Evolutionary conservation across 768 basidiomycete species (phyloP).

Genomic region (Sporobolomyces phaffii): DNA sequence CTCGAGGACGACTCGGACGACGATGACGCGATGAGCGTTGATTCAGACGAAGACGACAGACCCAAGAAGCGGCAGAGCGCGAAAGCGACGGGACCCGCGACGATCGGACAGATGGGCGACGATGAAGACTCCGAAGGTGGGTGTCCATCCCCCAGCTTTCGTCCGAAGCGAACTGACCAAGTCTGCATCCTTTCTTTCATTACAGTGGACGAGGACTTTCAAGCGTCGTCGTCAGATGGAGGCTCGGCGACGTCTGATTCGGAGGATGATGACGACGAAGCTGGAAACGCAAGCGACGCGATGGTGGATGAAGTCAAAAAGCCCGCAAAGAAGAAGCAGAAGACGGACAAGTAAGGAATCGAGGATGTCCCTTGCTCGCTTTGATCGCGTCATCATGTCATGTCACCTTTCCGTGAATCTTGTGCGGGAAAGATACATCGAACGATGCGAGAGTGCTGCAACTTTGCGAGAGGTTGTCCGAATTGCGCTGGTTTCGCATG

Average conservation of each 20-base stretch:
- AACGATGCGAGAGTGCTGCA: too few species aligned
- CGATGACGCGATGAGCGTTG: slow-evolving; percentile 54
- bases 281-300: slow-evolving; percentile 13
- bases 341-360: slow-evolving; percentile 35
- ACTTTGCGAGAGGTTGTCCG: neutral
- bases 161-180: too few species aligned
- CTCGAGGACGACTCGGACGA: slow-evolving; percentile 60
- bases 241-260: slow-evolving; percentile 35
- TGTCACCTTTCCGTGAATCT: neutral
- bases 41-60: slow-evolving; percentile 59
- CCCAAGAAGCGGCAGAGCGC: slow-evolving; percentile 49
- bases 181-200: neutral
- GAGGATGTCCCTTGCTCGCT: neutral
- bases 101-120: slow-evolving; percentile 12
- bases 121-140: slow-evolving; percentile 66
- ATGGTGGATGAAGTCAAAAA: slow-evolving; percentile 38
- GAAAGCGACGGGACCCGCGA: neutral
- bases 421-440: neutral
- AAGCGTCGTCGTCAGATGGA: slow-evolving; percentile 52
- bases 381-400: neutral
- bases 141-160: slow-evolving; percentile 50
- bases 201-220: slow-evolving; percentile 78
- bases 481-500: neutral
- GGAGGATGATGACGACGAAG: slow-evolving; percentile 37
- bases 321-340: slow-evolving; percentile 46